phyloP scores from a whole-genome alignment of 495 filamentous ascomycete genomes.

The Penicillium ochrochloron region DNA sequence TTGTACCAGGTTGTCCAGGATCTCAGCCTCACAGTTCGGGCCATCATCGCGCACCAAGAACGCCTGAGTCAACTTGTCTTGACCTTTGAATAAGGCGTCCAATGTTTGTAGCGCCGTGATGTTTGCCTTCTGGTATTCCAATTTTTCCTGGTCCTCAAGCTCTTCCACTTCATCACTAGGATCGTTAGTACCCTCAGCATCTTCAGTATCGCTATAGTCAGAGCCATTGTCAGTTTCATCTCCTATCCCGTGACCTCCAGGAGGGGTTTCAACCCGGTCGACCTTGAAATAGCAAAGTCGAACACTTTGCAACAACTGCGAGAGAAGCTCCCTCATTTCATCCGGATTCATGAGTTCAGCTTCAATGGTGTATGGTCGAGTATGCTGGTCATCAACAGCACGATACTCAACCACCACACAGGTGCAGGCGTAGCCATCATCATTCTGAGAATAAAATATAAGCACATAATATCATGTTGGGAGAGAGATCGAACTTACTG shows the following conservation, averaged over 20 bases:
- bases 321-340: slow-evolving; percentile 31
- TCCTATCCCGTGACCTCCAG: too few relatives aligned
- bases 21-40: background rate
- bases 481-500: too few relatives aligned
- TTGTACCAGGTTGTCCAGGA: background rate
- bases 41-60: background rate
- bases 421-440: slow-evolving; percentile 38
- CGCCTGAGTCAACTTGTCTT: background rate
- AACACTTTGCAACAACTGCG: slow-evolving; percentile 30
- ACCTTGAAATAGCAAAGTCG: slow-evolving; percentile 24
- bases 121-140: background rate
- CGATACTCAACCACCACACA: slow-evolving; percentile 42
- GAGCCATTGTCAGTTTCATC: too few relatives aligned
- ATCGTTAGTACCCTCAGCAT: background rate
- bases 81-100: background rate
- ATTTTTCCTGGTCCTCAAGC: background rate
- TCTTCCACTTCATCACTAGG: background rate
- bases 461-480: background rate
- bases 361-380: slow-evolving; percentile 32
- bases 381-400: slow-evolving; percentile 24
- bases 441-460: too few relatives aligned
- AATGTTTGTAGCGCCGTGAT: background rate
- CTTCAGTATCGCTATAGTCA: background rate
- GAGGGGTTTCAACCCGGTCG: too few relatives aligned
- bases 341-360: slow-evolving; percentile 32